phyloP scores from a whole-genome alignment of 2,329 filamentous ascomycete species.

The Botrytis sinoallii region DNA sequence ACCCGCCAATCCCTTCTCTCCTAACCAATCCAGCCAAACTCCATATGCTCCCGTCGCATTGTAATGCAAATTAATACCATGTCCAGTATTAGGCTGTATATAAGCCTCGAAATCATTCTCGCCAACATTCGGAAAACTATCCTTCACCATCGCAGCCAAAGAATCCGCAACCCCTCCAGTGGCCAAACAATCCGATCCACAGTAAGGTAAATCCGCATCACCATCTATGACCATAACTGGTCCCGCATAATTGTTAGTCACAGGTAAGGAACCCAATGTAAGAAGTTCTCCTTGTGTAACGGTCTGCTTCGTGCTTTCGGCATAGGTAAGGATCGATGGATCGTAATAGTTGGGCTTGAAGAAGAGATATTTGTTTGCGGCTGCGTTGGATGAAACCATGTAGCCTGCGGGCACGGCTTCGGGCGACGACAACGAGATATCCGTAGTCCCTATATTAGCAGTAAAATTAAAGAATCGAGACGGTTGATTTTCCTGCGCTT shows the following conservation, averaged over 20 bases:
- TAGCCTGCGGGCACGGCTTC: background rate
- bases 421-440: background rate
- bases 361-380: background rate
- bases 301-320: background rate
- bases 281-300: background rate
- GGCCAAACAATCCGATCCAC: conserved; percentile 57
- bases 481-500: background rate
- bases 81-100: conserved; percentile 51
- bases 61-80: conserved; percentile 48
- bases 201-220: conserved; percentile 52
- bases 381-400: background rate
- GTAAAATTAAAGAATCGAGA: background rate
- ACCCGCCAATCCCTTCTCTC: background rate
- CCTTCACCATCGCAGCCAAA: conserved; percentile 38
- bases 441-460: too few species aligned
- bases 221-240: conserved; percentile 60
- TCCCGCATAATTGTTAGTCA: conserved; percentile 6
- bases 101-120: conserved; percentile 38
- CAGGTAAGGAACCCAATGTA: background rate
- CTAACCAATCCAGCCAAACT: conserved; percentile 40
- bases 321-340: background rate
- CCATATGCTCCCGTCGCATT: conserved; percentile 39
- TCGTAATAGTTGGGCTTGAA: background rate
- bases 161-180: conserved; percentile 38
- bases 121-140: conserved; percentile 30